Base-by-base conservation (phyloP, 2,329 filamentous ascomycete genomes). In the Penicillium sp. region DNA sequence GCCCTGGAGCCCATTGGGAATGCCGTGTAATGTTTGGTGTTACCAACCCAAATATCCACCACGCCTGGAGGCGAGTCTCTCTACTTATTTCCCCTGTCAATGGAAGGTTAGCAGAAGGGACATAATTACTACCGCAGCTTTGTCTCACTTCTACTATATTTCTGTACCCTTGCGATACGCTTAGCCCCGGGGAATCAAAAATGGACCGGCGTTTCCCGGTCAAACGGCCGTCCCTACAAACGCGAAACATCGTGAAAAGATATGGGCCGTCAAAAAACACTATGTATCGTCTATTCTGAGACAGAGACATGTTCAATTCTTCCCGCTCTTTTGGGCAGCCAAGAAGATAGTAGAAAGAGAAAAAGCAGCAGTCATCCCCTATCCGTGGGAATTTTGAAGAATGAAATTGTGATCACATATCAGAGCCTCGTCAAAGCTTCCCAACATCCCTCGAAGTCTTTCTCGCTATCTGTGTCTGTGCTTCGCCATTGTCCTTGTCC, bases 191-290 rank as follows among this genome's bases (percentile, higher is more conserved):
- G 26, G 14, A 55, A 55, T 56, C 46, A 54, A 48, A 59, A 58
- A 61, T 59, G 42, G 57, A 43, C 62, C 65, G 60, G 61, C 52
- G 52, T 51, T 60, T 62, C 57, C 66, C 65, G 58, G 49, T 58
- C 66, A 68, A 68, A 70, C 66, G 66, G 57, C 53, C 6, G 28
- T 51, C 58, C 13, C 38, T 57, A 61, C 67, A 68, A 69, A 69
- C 64, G 63, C 45, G 45, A 26, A 40, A 42, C 58, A 55, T 61
- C 19, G 52, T 52, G 54, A 35, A 48, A 30, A 35, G 22, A 42
- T 43, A 22, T 46, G 33, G 38, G 42, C 28, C 25, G 42, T 46
- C 43, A 46, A 30, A 37, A 48, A 37, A 16, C 1, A 16, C 13
- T 37, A 37, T 45, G 16, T 14, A 54, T 19, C 19, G 14, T 25